Evolutionary conservation across 495 filamentous ascomycete species (phyloP).

Genomic region (Hypoxylon perforatum): DNA sequence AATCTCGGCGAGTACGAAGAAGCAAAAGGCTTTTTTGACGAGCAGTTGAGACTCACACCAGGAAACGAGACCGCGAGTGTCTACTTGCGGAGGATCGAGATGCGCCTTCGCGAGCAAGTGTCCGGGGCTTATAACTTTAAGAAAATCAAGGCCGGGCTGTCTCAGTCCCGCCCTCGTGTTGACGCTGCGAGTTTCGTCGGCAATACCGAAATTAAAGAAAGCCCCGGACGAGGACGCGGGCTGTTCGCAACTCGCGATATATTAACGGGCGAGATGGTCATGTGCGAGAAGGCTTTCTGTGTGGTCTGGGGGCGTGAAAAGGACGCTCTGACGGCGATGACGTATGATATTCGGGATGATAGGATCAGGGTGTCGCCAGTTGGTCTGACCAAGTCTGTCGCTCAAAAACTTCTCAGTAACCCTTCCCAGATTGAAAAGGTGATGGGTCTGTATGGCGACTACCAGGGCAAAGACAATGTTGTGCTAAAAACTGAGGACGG

Average conservation of each 20-base stretch:
- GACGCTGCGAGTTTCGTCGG: slow-evolving; percentile 48
- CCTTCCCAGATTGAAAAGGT: slow-evolving; percentile 51
- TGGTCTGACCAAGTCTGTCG: slow-evolving; percentile 47
- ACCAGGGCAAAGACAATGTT: slow-evolving; percentile 44
- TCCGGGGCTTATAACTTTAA: slow-evolving; percentile 55
- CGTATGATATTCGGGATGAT: slow-evolving; percentile 40
- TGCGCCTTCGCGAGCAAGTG: slow-evolving; percentile 44
- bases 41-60: slow-evolving; percentile 46
- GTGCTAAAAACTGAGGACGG: slow-evolving; percentile 23
- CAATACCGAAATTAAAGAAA: slow-evolving; percentile 24
- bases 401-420: slow-evolving; percentile 58
- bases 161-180: slow-evolving; percentile 40
- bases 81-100: slow-evolving; percentile 39
- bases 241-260: slow-evolving; percentile 60
- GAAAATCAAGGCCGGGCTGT: slow-evolving; percentile 42
- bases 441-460: slow-evolving; percentile 50
- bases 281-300: slow-evolving; percentile 65
- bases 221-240: slow-evolving; percentile 47
- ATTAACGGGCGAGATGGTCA: slow-evolving; percentile 58
- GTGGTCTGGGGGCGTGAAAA: slow-evolving; percentile 37
- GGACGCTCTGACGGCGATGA: slow-evolving; percentile 36
- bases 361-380: slow-evolving; percentile 47
- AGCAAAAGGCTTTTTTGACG: slow-evolving; percentile 36
- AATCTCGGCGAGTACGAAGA: slow-evolving; percentile 49
- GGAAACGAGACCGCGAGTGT: slow-evolving; percentile 31